A percentile compares a stretch with the other conserved stretches of the same genome.
These are phyloP conservation scores for Clarireedia hainanense DNA, from an alignment of 2,329 filamentous ascomycete genomes.

Conservation along the genomic window DNA sequence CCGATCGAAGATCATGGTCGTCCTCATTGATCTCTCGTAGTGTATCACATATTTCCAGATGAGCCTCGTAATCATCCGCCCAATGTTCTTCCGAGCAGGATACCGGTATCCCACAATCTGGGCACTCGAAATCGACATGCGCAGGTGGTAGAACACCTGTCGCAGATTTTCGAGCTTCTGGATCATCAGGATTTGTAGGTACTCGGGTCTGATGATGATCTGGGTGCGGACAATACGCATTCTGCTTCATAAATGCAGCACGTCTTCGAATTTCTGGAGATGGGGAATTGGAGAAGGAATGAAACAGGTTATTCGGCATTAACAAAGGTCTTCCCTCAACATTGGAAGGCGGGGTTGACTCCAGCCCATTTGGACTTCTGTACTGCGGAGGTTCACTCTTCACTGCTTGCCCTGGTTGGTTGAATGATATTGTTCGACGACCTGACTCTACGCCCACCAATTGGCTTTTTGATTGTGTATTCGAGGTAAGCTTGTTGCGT, in stretches of 20 bases:
- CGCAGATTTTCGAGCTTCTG: constrained; percentile 49
- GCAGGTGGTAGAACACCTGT: constrained; percentile 57
- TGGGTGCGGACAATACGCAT: constrained; percentile 89
- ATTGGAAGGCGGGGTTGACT: constrained; percentile 17
- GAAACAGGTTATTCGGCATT: constrained; percentile 75
- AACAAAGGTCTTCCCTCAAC: constrained; percentile 24
- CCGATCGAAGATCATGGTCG: constrained; percentile 87
- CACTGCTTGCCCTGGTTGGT: constrained; percentile 17
- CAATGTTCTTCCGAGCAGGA: constrained; percentile 94
- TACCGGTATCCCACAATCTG: constrained; percentile 88
- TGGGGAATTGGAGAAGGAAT: constrained; percentile 83
- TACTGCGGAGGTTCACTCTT: constrained; percentile 23
- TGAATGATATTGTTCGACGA: constrained; percentile 17
- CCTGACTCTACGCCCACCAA: constrained; percentile 11
- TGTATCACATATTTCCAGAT: constrained; percentile 87
- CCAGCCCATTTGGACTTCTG: constrained; percentile 17
- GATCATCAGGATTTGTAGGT: constrained; percentile 55
- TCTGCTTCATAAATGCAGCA: constrained; percentile 84
- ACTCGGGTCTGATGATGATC: constrained; percentile 71
- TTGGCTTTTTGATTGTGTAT: constrained; percentile 9
- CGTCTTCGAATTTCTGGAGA: constrained; percentile 80
- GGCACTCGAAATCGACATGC: constrained; percentile 89
- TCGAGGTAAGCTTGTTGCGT: constrained; percentile 12
- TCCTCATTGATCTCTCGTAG: constrained; percentile 94
- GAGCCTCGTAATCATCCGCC: constrained; percentile 90